phyloP scores from a whole-genome alignment of 352 stramenopile species.

The Pythium coloratum region DNA sequence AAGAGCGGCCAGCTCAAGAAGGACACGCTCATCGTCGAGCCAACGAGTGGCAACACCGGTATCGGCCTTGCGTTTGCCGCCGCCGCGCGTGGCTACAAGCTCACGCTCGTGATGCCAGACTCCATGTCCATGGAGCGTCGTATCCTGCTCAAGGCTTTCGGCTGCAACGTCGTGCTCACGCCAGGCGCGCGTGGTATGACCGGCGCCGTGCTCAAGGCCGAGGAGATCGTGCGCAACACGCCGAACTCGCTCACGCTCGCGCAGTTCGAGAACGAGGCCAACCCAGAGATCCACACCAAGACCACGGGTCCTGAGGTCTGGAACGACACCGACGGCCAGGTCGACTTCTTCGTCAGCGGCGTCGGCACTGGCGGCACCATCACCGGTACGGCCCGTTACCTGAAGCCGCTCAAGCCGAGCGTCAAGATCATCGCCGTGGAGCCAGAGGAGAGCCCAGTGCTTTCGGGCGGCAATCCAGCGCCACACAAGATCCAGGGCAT shows the following conservation, averaged over 20 bases:
- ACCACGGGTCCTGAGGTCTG: conserved; percentile 89
- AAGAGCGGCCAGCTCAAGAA: conserved; percentile 64
- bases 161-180: conserved; percentile 91
- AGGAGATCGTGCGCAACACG: conserved; percentile 75
- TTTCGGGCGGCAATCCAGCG: conserved; percentile 77
- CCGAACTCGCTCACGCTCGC: conserved; percentile 84
- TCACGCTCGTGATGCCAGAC: conserved; percentile 96
- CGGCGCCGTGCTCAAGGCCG: conserved; percentile 73
- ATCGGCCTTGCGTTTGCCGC: conserved; percentile 93
- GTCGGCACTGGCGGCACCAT: conserved; percentile 88
- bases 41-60: conserved; percentile 94
- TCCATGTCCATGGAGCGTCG: conserved; percentile 96
- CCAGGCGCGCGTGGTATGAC: conserved; percentile 85
- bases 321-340: conserved; percentile 82
- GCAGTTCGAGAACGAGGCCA: conserved; percentile 97
- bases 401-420: conserved; percentile 86
- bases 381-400: conserved; percentile 80
- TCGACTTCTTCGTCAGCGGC: conserved; percentile 89
- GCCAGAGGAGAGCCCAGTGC: conserved; percentile 79
- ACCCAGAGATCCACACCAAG: conserved; percentile 90
- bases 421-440: conserved; percentile 85
- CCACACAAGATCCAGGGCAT: conserved; percentile 90
- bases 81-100: conserved; percentile 88
- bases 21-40: conserved; percentile 91
- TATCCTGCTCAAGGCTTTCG: conserved; percentile 94